phyloP scores from a whole-genome alignment of 768 basidiomycete species.

The Termitomyces sp. region DNA sequence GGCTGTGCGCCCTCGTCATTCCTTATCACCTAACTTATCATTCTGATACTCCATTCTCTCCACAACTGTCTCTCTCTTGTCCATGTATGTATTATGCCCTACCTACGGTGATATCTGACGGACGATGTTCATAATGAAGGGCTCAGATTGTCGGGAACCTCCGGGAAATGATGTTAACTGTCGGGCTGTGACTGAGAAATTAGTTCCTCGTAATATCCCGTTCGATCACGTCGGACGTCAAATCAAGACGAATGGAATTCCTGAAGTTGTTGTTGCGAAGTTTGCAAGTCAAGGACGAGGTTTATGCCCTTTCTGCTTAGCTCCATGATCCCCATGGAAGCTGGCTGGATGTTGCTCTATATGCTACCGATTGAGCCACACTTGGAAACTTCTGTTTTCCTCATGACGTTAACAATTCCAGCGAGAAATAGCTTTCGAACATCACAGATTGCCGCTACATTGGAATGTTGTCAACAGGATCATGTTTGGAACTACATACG shows the following conservation, averaged over 20 bases:
- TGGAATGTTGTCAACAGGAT: neutral
- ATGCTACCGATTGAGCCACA: neutral
- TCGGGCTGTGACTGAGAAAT: neutral
- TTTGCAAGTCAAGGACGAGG: neutral
- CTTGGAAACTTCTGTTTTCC: neutral
- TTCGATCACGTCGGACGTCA: neutral
- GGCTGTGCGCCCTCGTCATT: neutral
- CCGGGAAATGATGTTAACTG: neutral
- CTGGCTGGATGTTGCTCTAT: neutral
- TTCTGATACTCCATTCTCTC: neutral
- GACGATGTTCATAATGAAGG: neutral
- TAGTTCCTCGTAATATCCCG: neutral
- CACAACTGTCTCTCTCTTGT: neutral
- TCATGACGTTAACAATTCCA: neutral
- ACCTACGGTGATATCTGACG: neutral
- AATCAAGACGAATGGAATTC: neutral
- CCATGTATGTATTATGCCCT: neutral
- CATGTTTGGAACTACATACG: neutral
- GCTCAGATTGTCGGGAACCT: neutral
- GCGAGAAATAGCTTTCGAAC: neutral
- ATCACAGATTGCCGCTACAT: neutral
- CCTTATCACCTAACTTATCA: neutral
- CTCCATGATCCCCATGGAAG: neutral
- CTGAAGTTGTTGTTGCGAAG: neutral
- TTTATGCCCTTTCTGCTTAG: neutral